Conservation (phyloP, 176 grass and related monocot species). For the Dactylis glomerata region DNA sequence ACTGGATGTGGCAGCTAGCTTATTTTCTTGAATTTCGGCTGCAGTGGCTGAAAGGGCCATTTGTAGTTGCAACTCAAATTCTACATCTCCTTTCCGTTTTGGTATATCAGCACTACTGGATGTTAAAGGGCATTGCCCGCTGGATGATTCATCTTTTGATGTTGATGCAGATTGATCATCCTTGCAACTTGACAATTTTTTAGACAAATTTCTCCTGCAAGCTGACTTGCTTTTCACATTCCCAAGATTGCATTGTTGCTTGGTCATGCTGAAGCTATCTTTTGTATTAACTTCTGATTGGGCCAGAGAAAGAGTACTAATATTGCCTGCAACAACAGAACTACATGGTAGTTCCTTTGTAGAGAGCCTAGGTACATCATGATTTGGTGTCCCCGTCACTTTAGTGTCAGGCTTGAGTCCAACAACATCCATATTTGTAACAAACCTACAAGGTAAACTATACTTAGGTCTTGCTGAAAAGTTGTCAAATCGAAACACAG, state of each 20-base stretch:
- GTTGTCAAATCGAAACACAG: slow-evolving; percentile 9
- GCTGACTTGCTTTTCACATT: slow-evolving; percentile 34
- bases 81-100: slow-evolving; percentile 80
- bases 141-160: slow-evolving; percentile 32
- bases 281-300: slow-evolving; percentile 31
- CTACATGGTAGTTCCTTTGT: slow-evolving; percentile 50
- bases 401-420: slow-evolving; percentile 67
- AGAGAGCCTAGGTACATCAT: slow-evolving; percentile 62
- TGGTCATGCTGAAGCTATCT: slow-evolving; percentile 14
- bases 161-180: slow-evolving; percentile 31
- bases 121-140: slow-evolving; percentile 17
- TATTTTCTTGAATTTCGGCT: slow-evolving; percentile 35
- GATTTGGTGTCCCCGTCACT: slow-evolving; percentile 32
- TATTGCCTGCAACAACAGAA: slow-evolving; percentile 29
- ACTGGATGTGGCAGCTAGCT: slow-evolving; percentile 17
- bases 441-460: slow-evolving; percentile 61
- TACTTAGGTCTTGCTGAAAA: slow-evolving; percentile 17
- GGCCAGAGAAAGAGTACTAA: slow-evolving; percentile 20
- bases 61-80: slow-evolving; percentile 85
- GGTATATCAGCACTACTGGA: slow-evolving; percentile 42
- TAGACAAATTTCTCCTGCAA: slow-evolving; percentile 47
- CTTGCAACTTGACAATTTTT: slow-evolving; percentile 34
- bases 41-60: slow-evolving; percentile 90
- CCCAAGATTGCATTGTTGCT: slow-evolving; percentile 28
- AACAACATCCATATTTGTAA: slow-evolving; percentile 73